Evolutionary conservation across 1,284 basidiomycete genomes (phyloP), one percentile per base, ranked within the genome.

Genomic region (Meira miltonrushii): DNA sequence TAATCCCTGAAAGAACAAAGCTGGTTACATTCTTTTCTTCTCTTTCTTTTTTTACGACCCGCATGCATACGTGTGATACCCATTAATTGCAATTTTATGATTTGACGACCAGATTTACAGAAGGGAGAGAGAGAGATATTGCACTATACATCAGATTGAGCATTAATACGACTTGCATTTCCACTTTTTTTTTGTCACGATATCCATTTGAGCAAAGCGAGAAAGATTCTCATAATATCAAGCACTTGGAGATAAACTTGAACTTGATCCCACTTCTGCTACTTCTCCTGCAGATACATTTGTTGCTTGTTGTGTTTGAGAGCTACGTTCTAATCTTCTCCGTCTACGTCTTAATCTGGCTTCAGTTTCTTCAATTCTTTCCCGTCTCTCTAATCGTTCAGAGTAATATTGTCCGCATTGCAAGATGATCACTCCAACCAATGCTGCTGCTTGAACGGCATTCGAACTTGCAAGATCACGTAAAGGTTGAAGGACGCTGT

Each of bases 351-450:
- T 56, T 13, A 74, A 58, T 39, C 75, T 69, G 1, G 73, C 74
- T 44, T 78, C 75, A 44, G 69, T 65, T 40, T 77, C 74, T 44
- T 78, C 75, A 54, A 72, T 69, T 38, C 74, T 57, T 51, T 78
- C 75, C 39, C 74, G 65, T 57, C 74, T 74, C 48, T 75, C 73
- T 25, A 77, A 63, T 47, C 75, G 60, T 58, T 77, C 72, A 48
- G 68, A 69, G 61, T 77, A 78, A 67, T 75, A 78, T 49, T 78
- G 75, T n/a, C 70, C 75, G 47, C 67, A 66, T 54, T 78, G 75
- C 33, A 78, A 61, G 1, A 77, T 60, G 25, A 78, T 61, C 49
- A 77, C 67, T 49, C 75, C 75, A 23, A 77, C 59, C 13, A 78
- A 57, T 6, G 75, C 75, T 23, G 72, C 69, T 15, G 74, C 72